Base-by-base conservation (phyloP, 73 alveolate species). In the Tetrahymena elliotti region DNA sequence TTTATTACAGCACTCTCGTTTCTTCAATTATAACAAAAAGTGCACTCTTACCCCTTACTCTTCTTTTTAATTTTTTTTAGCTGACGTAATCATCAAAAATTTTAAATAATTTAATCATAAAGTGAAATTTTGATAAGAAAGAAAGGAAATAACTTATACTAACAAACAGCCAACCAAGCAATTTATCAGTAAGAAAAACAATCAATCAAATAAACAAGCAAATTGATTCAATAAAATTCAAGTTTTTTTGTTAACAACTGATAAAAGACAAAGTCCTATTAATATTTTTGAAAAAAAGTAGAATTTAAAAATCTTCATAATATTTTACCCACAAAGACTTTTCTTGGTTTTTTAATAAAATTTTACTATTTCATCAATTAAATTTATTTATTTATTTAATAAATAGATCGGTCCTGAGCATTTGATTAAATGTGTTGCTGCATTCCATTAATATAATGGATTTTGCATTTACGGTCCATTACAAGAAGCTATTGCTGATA, bases 321-420 rank as follows among this genome's bases (percentile, higher is more conserved):
- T 68, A 6, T 68, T 31, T 27, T 68, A 68, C 88, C 88, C 88
- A 68, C 88, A 68, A 68, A 68, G 36, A 24, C 27, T 15, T 47
- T 4, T 4, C 24, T 47, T 47, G 13, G 88, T 31, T 31, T 27
- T 11, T 68, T 27, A 27, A 68, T 68, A 68, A 68, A 68, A 27
- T 68, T 68, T 68, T 68, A 68, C n/a, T 68, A 31, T 27, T 68
- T 68, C 34, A 6, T n/a, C 34, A 68, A 68, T 68, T 27, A 68
- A 27, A 68, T 68, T 68, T 68, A 68, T 68, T 68, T 68, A n/a
- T 31, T 31, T 27, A 40, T 10, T 40, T 10, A 68, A n/a, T 27
- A 22, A 24, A 68, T 27, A 68, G 88, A 52, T 93, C 35, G 95
- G 95, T 53, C 94, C 94, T 34, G 93, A 47, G 38, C 52, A 41